A percentile compares a stretch with the other conserved stretches of the same genome.
phyloP scores from a whole-genome alignment of 257 asterid species.

The Perilla frutescens region DNA sequence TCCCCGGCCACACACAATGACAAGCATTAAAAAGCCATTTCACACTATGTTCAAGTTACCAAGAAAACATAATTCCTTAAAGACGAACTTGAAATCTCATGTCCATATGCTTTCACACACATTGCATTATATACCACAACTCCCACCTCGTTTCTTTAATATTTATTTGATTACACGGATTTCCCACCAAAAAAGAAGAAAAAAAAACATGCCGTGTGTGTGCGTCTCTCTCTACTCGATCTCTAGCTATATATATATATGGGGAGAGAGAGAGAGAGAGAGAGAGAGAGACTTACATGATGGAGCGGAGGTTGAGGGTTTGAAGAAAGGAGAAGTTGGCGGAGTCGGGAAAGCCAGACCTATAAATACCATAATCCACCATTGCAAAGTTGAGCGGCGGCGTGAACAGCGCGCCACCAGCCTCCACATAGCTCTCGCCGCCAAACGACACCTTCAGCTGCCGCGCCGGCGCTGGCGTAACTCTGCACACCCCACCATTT shows the following conservation, averaged over 20 bases:
- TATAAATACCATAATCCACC: conserved; percentile 73
- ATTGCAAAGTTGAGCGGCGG: conserved; percentile 86
- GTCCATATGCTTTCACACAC: conserved; percentile 3
- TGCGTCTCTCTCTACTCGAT: no score
- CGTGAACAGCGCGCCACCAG: conserved; percentile 51
- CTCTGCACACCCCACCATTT: conserved; percentile 47
- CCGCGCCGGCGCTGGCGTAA: conserved; percentile 42
- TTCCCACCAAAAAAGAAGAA: no score
- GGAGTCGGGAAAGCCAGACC: conserved; percentile 80
- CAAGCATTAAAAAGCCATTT: not conserved
- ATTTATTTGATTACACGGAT: no score
- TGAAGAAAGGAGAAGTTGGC: conserved; percentile 71
- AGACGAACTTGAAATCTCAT: not conserved
- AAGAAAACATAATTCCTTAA: not conserved
- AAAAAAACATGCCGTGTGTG: no score
- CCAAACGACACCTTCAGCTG: conserved; percentile 42
- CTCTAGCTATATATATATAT: not conserved
- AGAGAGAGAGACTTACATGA: conserved; percentile 52
- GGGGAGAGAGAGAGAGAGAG: conserved; percentile 27
- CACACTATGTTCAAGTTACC: not conserved
- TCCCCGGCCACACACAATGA: not conserved
- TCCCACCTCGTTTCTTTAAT: not conserved
- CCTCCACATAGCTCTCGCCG: conserved; percentile 42
- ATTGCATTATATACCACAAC: not conserved
- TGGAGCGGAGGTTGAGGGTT: conserved; percentile 73